These are phyloP conservation scores for Coelastrella sp. DNA, from an alignment of 139 green algal species.

Conservation along the genomic window DNA sequence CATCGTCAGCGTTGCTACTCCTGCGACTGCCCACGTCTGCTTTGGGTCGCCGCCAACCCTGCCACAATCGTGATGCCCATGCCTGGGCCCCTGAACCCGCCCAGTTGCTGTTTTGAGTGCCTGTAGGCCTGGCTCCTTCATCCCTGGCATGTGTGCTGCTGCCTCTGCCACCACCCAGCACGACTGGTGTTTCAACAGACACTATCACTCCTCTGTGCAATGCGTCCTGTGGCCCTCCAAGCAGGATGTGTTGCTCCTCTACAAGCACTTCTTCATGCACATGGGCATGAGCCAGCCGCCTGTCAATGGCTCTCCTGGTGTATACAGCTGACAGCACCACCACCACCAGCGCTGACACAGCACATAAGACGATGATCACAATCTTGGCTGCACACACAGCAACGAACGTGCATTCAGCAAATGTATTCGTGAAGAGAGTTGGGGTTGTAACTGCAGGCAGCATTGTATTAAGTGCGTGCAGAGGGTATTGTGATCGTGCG, in stretches of 20 bases:
- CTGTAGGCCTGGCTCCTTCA: neutral
- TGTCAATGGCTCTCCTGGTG: slow-evolving; percentile 41
- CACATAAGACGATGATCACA: slow-evolving; percentile 10
- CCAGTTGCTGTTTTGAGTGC: neutral
- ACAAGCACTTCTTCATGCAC: slow-evolving; percentile 24
- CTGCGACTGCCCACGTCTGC: no score
- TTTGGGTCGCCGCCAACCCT: no score
- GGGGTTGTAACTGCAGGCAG: neutral
- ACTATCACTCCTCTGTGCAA: neutral
- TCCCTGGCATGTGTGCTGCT: neutral
- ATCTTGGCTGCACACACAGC: slow-evolving; percentile 30
- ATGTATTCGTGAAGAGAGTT: no score
- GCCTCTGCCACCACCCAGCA: neutral
- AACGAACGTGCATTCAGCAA: neutral
- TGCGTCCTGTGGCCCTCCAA: neutral
- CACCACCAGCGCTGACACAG: slow-evolving; percentile 21
- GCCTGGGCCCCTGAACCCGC: neutral
- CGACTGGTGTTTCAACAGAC: slow-evolving; percentile 3
- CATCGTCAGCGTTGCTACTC: no score
- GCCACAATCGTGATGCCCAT: no score
- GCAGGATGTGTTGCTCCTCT: slow-evolving; percentile 18
- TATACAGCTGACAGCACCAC: slow-evolving; percentile 37
- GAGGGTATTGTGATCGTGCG: neutral
- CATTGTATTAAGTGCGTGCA: neutral
- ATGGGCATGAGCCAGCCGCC: slow-evolving; percentile 9